Conservation (phyloP, 176 grass and related monocot species). For the Chloris gayana region DNA sequence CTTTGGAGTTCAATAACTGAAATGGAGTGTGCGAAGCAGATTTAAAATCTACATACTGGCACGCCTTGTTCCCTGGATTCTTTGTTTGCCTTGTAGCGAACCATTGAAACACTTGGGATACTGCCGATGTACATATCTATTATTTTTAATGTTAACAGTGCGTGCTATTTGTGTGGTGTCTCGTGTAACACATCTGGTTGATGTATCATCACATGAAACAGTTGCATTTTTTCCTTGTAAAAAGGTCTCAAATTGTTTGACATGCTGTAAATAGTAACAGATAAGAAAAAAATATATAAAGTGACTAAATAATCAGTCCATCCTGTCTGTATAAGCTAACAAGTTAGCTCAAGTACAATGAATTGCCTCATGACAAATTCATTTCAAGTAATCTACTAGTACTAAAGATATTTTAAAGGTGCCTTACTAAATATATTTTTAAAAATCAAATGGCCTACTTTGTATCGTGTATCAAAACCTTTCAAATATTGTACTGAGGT, state of each 20-base stretch:
- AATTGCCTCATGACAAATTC: background rate
- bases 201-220: background rate
- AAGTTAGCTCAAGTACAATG: background rate
- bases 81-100: slow-evolving; percentile 11
- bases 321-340: background rate
- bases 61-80: background rate
- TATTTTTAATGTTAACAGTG: slow-evolving; percentile 18
- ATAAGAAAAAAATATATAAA: background rate
- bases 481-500: background rate
- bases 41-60: slow-evolving; percentile 12
- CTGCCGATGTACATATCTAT: slow-evolving; percentile 41
- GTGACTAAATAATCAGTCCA: background rate
- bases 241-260: background rate
- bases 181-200: background rate
- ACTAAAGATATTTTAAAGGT: too few species aligned
- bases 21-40: background rate
- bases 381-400: background rate
- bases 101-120: slow-evolving; percentile 22
- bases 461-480: background rate
- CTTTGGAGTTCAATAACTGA: slow-evolving; percentile 23
- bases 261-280: background rate
- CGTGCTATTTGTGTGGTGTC: background rate
- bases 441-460: background rate
- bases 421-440: too few species aligned
- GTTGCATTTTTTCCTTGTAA: background rate